Conservation (phyloP, 2,329 filamentous ascomycete species). For the Amphichorda felina region DNA sequence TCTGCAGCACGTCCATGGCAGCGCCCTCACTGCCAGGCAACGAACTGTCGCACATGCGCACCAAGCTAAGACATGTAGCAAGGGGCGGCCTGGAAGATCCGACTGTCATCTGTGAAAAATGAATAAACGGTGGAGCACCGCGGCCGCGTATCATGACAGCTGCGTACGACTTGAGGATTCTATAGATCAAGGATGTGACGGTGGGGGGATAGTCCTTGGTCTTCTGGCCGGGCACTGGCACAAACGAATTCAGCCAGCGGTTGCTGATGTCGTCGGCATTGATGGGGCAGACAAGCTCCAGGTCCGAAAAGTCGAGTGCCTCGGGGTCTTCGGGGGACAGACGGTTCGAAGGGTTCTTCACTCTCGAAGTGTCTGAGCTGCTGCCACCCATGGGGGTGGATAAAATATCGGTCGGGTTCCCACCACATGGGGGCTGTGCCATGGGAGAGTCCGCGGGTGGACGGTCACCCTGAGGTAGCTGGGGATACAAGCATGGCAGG, state of each 20-base stretch:
- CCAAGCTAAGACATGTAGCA: no score
- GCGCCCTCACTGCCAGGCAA: no score
- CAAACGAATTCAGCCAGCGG: slow-evolving; percentile 34
- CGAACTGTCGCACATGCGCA: no score
- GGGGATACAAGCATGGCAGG: slow-evolving; percentile 17
- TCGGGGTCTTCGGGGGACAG: background rate
- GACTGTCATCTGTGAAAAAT: no score
- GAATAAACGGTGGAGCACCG: slow-evolving; percentile 31
- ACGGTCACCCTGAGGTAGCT: no score
- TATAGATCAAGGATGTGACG: slow-evolving; percentile 24
- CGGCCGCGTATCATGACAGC: slow-evolving; percentile 21
- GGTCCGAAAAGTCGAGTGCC: slow-evolving; percentile 19
- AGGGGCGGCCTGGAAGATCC: no score
- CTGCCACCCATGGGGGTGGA: background rate
- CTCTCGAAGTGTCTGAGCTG: background rate
- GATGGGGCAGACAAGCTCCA: slow-evolving; percentile 30
- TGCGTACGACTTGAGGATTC: slow-evolving; percentile 31
- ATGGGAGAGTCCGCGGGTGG: background rate
- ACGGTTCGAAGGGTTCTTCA: background rate
- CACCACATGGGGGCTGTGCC: background rate
- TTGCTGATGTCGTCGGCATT: slow-evolving; percentile 32
- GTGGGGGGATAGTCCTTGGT: slow-evolving; percentile 26
- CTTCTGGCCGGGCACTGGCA: slow-evolving; percentile 29
- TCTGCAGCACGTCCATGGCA: no score
- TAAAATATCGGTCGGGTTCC: background rate